Conservation (phyloP, 1,284 basidiomycete genomes). For the Pascua guehoae region DNA sequence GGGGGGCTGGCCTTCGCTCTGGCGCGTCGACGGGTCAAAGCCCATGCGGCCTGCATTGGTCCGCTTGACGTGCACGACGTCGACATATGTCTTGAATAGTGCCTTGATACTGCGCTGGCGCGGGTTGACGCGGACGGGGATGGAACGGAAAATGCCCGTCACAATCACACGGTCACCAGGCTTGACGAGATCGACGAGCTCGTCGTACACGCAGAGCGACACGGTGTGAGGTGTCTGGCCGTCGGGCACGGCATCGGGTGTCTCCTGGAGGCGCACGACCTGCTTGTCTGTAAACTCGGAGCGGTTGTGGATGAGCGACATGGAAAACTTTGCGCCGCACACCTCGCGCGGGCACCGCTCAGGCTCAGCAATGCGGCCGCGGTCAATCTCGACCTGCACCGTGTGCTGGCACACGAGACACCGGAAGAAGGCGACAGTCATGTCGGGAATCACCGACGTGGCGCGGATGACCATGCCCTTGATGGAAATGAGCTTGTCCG, state of each 20-base stretch:
- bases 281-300: constrained; percentile 95
- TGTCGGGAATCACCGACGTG: constrained; percentile 96
- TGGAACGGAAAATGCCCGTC: constrained; percentile 90
- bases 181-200: constrained; percentile 90
- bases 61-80: constrained; percentile 87
- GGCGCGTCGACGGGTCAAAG: constrained; percentile 75
- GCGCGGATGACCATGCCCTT: constrained; percentile 97
- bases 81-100: constrained; percentile 92
- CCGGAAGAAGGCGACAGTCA: constrained; percentile 96
- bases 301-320: constrained; percentile 94
- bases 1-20: constrained; percentile 54
- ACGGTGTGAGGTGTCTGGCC: constrained; percentile 98
- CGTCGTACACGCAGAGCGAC: constrained; percentile 92
- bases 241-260: constrained; percentile 94
- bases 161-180: constrained; percentile 90
- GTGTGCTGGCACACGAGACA: constrained; percentile 95
- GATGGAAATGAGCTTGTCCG: constrained; percentile 91
- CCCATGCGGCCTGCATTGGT: constrained; percentile 68
- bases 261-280: constrained; percentile 92
- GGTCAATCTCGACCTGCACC: constrained; percentile 89
- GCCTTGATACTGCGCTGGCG: constrained; percentile 87
- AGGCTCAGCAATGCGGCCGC: constrained; percentile 93
- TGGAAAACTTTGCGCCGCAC: constrained; percentile 79
- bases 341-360: constrained; percentile 85
- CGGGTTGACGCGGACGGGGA: constrained; percentile 90